A percentile compares a stretch with the other conserved stretches of the same genome.
Evolutionary conservation across 2,329 filamentous ascomycete genomes (phyloP).

Genomic region (Dactylellina parvicollis): DNA sequence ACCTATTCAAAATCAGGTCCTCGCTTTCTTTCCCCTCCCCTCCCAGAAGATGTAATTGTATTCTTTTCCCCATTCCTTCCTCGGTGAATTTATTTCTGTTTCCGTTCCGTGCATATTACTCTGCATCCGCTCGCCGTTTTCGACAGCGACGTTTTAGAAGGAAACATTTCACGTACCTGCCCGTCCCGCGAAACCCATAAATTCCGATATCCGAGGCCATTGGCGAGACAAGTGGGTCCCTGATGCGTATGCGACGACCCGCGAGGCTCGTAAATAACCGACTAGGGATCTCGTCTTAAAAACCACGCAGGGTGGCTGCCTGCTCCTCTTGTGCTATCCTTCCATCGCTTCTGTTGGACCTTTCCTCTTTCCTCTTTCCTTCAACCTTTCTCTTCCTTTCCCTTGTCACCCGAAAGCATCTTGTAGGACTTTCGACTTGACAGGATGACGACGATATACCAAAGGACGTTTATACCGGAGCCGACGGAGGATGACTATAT

Average conservation of each 20-base stretch:
- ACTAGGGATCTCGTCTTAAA: constrained; percentile 32
- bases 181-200: constrained; percentile 15
- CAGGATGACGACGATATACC: constrained; percentile 52
- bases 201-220: constrained; percentile 46
- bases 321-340: constrained; percentile 7
- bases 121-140: constrained; percentile 13
- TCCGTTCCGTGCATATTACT: neutral
- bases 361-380: constrained; percentile 29
- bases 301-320: constrained; percentile 33
- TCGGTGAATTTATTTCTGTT: constrained; percentile 13
- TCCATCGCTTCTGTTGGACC: constrained; percentile 36
- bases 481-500: constrained; percentile 51
- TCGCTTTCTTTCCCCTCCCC: constrained; percentile 2
- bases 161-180: constrained; percentile 3
- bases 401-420: constrained; percentile 1
- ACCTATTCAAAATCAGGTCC: constrained; percentile 36
- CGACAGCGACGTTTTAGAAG: constrained; percentile 33
- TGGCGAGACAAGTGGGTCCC: constrained; percentile 49
- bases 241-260: constrained; percentile 39
- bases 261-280: constrained; percentile 36
- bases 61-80: constrained; percentile 14
- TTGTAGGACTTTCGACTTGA: constrained; percentile 21
- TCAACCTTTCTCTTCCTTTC: neutral
- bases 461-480: constrained; percentile 44
- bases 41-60: constrained; percentile 21